A percentile compares a stretch with the other conserved stretches of the same genome.
Conservation (phyloP, 2,329 filamentous ascomycete genomes). For the Arachnomyces sp. region DNA sequence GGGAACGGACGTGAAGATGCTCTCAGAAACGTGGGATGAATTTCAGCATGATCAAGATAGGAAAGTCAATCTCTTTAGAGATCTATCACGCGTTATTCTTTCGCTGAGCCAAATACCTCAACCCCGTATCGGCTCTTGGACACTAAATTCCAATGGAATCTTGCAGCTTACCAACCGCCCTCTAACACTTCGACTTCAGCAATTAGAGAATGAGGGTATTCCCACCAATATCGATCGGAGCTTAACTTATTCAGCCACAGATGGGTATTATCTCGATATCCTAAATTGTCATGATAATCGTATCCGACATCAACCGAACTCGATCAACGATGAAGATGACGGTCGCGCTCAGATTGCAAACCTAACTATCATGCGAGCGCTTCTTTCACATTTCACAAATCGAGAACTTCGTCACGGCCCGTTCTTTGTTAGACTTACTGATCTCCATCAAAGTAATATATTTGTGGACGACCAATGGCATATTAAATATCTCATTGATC, state of each 20-base stretch:
- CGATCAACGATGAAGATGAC: constrained; percentile 21
- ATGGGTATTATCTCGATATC: constrained; percentile 25
- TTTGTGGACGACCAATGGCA: constrained; percentile 25
- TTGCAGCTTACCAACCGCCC: constrained; percentile 30
- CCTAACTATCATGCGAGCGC: constrained; percentile 22
- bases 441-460: constrained; percentile 33
- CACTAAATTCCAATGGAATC: constrained; percentile 20
- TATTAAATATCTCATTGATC: constrained; percentile 13
- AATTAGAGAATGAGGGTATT: constrained; percentile 28
- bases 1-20: constrained; percentile 18
- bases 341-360: constrained; percentile 23
- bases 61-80: constrained; percentile 16
- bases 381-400: constrained; percentile 19
- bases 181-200: constrained; percentile 23
- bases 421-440: constrained; percentile 28
- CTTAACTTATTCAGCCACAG: constrained; percentile 24
- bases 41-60: constrained; percentile 5
- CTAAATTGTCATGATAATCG: constrained; percentile 28
- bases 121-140: constrained; percentile 28
- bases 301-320: constrained; percentile 28
- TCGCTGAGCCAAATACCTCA: constrained; percentile 15
- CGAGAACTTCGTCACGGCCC: constrained; percentile 26
- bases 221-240: constrained; percentile 24
- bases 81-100: constrained; percentile 18
- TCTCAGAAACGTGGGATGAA: constrained; percentile 22